A percentile compares a stretch with the other conserved stretches of the same genome.
These are phyloP conservation scores for Eimeria zaria DNA, from an alignment of 169 alveolate genomes.

Conservation along the genomic window DNA sequence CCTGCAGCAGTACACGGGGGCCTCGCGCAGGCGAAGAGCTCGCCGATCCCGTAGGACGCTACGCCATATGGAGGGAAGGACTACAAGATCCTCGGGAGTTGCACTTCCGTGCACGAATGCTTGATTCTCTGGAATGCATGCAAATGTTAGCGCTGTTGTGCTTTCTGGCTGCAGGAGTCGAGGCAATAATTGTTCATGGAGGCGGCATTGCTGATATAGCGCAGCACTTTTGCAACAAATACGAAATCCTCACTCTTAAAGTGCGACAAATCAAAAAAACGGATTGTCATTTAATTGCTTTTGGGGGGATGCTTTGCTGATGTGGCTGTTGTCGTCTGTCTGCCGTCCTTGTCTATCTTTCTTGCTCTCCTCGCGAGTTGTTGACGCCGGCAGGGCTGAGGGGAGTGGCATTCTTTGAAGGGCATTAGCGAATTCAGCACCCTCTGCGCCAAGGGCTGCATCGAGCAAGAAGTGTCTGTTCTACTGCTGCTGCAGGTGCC, in stretches of 20 bases:
- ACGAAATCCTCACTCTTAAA: conserved; percentile 96
- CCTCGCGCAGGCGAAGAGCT: not conserved
- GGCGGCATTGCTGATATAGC: conserved; percentile 98
- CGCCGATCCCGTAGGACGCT: not conserved
- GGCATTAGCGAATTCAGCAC: not conserved
- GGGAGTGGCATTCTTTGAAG: not conserved
- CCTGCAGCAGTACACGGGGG: not conserved
- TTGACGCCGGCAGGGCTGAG: not conserved
- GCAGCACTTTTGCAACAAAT: conserved; percentile 98
- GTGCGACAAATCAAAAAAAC: conserved; percentile 82
- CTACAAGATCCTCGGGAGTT: not conserved
- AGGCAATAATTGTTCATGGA: conserved; percentile 96
- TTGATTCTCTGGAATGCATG: not conserved
- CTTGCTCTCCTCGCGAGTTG: not conserved
- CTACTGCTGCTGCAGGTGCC: conserved; percentile 76
- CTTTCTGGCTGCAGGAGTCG: conserved; percentile 92
- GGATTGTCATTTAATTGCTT: not conserved
- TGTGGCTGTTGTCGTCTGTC: not conserved
- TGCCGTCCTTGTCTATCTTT: not conserved
- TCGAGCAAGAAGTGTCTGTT: not conserved
- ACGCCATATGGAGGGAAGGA: not conserved
- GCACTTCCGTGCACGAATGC: not conserved
- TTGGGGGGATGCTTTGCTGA: not conserved
- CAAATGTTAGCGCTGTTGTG: not conserved
- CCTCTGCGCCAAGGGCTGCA: not conserved